phyloP scores from a whole-genome alignment of 305 asterid genomes.

The Coffea humblotiana region DNA sequence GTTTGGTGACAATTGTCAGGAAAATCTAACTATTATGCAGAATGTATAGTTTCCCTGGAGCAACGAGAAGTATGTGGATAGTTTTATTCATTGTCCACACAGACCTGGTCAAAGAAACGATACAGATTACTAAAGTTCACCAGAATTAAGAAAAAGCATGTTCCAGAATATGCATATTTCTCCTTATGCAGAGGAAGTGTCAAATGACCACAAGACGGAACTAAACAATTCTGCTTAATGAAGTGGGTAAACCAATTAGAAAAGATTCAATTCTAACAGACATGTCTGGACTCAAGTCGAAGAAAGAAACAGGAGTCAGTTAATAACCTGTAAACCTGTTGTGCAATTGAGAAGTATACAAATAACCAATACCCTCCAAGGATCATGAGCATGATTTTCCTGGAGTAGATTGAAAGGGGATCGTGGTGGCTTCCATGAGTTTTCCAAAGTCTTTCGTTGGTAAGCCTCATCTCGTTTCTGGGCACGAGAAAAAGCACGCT shows the following conservation, averaged over 20 bases:
- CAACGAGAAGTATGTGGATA: too few species aligned
- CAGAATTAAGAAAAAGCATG: too few species aligned
- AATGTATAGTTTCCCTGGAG: too few species aligned
- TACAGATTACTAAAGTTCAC: too few species aligned
- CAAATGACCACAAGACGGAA: too few species aligned
- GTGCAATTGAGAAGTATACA: conserved; percentile 87
- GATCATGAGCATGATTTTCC: conserved; percentile 84
- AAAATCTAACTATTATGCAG: neutral
- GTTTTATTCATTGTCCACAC: too few species aligned
- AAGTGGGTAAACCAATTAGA: too few species aligned
- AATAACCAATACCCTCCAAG: conserved; percentile 91
- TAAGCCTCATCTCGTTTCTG: conserved; percentile 67
- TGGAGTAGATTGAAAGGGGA: conserved; percentile 72
- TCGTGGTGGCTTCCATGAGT: conserved; percentile 76
- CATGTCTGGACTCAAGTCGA: neutral
- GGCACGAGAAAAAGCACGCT: conserved; percentile 37
- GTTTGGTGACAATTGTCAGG: neutral
- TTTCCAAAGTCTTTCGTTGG: conserved; percentile 48
- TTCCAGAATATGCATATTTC: too few species aligned
- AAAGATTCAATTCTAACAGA: too few species aligned
- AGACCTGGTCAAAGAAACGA: too few species aligned
- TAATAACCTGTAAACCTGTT: conserved; percentile 58
- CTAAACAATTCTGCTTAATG: too few species aligned
- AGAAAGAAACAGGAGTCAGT: neutral
- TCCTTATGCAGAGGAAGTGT: too few species aligned